These are phyloP conservation scores for Secale cereale DNA, from an alignment of 176 grass and related monocot genomes.

Conservation along the genomic window DNA sequence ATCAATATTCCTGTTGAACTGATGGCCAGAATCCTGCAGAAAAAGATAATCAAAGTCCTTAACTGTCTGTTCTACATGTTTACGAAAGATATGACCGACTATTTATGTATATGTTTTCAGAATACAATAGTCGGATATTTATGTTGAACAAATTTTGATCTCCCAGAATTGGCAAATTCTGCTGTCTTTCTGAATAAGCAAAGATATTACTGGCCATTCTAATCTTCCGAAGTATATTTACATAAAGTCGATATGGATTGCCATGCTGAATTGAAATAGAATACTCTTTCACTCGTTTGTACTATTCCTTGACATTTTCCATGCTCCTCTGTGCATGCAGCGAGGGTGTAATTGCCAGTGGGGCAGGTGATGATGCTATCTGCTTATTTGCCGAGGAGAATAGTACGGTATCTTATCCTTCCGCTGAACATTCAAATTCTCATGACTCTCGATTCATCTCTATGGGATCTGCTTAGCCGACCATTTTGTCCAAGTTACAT, in stretches of 20 bases:
- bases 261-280: background rate
- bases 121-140: background rate
- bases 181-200: too few relatives aligned
- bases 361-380: conserved; percentile 74
- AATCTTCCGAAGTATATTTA: background rate
- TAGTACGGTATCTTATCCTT: conserved; percentile 45
- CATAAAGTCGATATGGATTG: background rate
- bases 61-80: background rate
- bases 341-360: conserved; percentile 77
- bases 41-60: background rate
- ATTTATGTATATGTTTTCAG: conserved; percentile 2
- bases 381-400: conserved; percentile 69
- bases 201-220: background rate
- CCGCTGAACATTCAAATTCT: background rate
- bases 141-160: background rate
- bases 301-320: conserved; percentile 30
- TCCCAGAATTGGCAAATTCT: too few relatives aligned
- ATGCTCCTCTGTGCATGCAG: conserved; percentile 46
- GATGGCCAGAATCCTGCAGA: background rate
- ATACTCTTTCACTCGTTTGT: background rate
- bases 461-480: background rate
- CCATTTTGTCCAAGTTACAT: background rate
- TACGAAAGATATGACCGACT: background rate
- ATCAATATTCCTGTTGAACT: background rate
- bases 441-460: background rate